phyloP scores from a whole-genome alignment of 805 yeast species.

The Wickerhamiella brachini region DNA sequence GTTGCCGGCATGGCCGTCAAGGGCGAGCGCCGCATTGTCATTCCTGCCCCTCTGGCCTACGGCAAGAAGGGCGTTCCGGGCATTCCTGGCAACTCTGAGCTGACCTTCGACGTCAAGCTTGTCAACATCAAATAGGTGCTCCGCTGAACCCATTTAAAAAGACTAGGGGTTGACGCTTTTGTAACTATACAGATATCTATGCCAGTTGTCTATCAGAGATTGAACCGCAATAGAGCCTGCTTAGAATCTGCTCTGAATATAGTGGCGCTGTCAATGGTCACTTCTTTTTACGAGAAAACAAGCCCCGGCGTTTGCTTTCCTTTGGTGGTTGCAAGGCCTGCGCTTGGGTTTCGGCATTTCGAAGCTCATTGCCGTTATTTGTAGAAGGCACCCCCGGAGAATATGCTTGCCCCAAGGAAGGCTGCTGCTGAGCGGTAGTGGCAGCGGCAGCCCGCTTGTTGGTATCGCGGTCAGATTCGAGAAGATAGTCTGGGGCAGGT shows the following conservation, averaged over 20 bases:
- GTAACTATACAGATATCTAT: not conserved
- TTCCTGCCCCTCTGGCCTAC: conserved; percentile 94
- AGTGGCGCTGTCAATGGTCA: too few relatives aligned
- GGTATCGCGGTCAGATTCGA: conserved; percentile 19
- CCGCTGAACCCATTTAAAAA: not conserved
- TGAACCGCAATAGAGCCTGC: too few relatives aligned
- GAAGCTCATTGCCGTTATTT: not conserved
- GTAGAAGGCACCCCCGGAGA: not conserved
- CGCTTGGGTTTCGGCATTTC: not conserved
- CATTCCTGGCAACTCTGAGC: conserved; percentile 92
- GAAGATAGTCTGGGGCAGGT: conserved; percentile 22
- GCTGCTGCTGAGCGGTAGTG: not conserved
- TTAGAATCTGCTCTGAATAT: too few relatives aligned
- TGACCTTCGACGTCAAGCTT: conserved; percentile 90
- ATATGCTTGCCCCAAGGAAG: not conserved
- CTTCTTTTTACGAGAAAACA: not conserved
- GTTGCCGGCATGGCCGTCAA: conserved; percentile 97
- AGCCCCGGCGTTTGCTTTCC: conserved; percentile 1
- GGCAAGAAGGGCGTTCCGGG: conserved; percentile 93
- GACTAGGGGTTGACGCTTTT: not conserved
- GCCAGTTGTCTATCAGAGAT: too few relatives aligned
- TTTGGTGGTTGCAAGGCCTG: not conserved
- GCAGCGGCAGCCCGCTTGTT: conserved; percentile 3
- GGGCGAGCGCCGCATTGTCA: conserved; percentile 95
- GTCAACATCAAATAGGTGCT: conserved; percentile 62